Conservation (phyloP, 768 basidiomycete genomes). For the Kwoniella sp. region DNA sequence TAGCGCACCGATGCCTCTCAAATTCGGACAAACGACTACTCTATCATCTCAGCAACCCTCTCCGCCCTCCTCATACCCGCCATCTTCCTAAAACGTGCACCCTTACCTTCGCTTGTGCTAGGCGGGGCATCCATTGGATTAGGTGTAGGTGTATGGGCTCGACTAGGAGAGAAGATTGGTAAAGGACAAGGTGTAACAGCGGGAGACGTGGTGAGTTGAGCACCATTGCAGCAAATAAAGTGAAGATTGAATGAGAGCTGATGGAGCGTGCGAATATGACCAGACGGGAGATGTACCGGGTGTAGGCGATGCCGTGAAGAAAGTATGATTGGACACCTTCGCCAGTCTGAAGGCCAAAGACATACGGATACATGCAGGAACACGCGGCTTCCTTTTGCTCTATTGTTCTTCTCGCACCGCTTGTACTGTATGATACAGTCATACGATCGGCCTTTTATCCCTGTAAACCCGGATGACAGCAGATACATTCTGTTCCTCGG, state of each 20-base stretch:
- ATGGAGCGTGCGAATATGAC: background rate
- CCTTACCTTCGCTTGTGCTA: constrained; percentile 36
- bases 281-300: constrained; percentile 16
- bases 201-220: constrained; percentile 45
- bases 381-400: background rate
- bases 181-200: constrained; percentile 43
- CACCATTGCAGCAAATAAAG: background rate
- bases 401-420: background rate
- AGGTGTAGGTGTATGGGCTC: constrained; percentile 42
- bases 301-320: constrained; percentile 14
- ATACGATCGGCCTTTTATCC: background rate
- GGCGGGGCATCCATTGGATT: constrained; percentile 53
- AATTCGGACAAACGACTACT: constrained; percentile 51
- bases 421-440: background rate
- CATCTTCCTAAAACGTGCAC: constrained; percentile 49
- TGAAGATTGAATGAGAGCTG: background rate
- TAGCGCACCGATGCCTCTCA: constrained; percentile 38
- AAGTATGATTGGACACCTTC: background rate
- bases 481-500: background rate
- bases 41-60: constrained; percentile 49
- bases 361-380: background rate
- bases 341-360: background rate
- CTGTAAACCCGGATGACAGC: background rate
- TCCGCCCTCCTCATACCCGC: constrained; percentile 47
- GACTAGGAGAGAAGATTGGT: constrained; percentile 33